These are phyloP conservation scores for Hirschfeldia incana DNA, from an alignment of 345 rosid species.

Conservation along the genomic window DNA sequence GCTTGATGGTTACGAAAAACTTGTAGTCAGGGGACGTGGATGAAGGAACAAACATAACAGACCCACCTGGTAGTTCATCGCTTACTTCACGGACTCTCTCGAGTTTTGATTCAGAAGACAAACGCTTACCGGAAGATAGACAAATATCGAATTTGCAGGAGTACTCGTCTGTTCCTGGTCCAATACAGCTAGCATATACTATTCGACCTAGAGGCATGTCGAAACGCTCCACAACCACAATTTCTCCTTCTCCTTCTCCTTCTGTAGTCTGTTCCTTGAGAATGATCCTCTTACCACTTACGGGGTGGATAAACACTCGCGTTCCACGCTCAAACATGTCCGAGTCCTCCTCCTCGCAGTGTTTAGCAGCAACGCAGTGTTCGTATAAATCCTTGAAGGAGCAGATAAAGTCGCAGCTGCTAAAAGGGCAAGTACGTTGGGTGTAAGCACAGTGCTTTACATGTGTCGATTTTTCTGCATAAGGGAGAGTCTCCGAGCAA, in stretches of 20 bases:
- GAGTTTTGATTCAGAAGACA: background rate
- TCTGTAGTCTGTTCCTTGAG: background rate
- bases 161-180: background rate
- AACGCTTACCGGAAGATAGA: too few species aligned
- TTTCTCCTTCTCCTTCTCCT: background rate
- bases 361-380: background rate
- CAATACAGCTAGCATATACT: background rate
- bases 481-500: background rate
- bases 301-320: background rate
- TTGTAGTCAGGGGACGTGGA: background rate
- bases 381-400: background rate
- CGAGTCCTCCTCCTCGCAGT: background rate
- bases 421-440: background rate
- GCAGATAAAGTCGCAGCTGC: background rate
- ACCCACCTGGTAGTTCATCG: background rate
- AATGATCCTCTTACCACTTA: background rate
- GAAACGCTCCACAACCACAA: slow-evolving; percentile 14
- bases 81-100: background rate
- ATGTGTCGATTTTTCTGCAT: background rate
- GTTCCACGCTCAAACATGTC: background rate
- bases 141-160: background rate
- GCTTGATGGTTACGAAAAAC: background rate
- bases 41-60: background rate
- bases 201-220: background rate
- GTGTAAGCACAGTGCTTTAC: background rate